phyloP scores from a whole-genome alignment of 169 alveolate species.

The Plasmodium cynomolgi region DNA sequence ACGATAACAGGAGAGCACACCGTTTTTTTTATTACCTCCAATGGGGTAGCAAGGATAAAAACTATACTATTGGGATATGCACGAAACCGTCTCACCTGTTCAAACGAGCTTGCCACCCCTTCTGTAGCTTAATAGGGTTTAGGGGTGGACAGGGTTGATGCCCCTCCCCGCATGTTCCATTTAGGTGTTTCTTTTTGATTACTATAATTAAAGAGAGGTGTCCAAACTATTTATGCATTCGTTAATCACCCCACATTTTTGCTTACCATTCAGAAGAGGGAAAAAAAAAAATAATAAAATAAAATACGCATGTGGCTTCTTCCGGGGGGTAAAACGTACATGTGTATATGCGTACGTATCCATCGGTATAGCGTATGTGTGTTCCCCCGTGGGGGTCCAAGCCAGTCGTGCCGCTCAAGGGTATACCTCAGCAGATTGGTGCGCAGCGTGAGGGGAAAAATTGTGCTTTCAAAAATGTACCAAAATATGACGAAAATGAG shows the following conservation, averaged over 20 bases:
- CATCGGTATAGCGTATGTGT: background rate
- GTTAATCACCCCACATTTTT: background rate
- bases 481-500: background rate
- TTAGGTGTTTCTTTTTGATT: background rate
- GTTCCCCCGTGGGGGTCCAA: background rate
- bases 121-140: background rate
- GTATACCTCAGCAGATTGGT: background rate
- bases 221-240: background rate
- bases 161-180: background rate
- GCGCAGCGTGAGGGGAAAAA: background rate
- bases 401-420: background rate
- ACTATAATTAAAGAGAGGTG: background rate
- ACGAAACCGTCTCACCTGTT: background rate
- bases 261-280: background rate
- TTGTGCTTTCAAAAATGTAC: background rate
- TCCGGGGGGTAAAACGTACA: background rate
- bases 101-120: background rate
- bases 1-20: background rate
- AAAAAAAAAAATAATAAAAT: background rate
- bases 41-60: background rate
- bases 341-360: background rate
- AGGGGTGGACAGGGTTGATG: background rate
- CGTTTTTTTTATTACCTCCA: background rate
- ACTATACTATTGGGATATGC: background rate
- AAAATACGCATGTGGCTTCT: background rate